These are phyloP conservation scores for Tetradesmus lagerheimii DNA, from an alignment of 139 green algal genomes.

Conservation along the genomic window DNA sequence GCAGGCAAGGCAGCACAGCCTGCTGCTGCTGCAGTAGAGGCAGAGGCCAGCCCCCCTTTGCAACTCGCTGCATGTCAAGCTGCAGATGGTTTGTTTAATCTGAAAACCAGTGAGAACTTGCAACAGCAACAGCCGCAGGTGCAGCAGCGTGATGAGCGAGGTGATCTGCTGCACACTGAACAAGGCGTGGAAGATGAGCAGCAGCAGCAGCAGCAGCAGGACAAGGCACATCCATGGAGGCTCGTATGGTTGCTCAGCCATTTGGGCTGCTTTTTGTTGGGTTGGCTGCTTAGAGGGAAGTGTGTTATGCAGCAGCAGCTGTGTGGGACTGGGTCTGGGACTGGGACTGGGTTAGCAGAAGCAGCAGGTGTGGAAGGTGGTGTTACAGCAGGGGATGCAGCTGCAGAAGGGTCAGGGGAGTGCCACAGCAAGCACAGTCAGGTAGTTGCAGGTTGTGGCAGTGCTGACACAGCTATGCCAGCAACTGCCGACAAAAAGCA, in stretches of 20 bases:
- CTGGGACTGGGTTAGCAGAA: no score
- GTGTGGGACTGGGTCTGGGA: no score
- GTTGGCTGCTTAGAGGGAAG: constrained; percentile 1
- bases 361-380: neutral
- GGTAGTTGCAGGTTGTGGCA: no score
- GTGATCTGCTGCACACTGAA: no score
- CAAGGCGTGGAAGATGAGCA: neutral
- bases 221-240: neutral
- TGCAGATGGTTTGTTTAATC: no score
- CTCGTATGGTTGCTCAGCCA: neutral
- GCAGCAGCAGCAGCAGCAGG: neutral
- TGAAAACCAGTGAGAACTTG: no score
- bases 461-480: neutral
- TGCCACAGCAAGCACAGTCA: neutral
- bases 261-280: neutral
- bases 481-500: neutral
- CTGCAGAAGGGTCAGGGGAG: neutral
- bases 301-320: neutral
- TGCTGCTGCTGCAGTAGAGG: neutral
- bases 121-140: no score
- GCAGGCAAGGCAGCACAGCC: neutral
- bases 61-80: neutral
- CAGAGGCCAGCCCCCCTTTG: neutral
- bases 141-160: no score
- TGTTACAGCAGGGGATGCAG: neutral